phyloP scores from a whole-genome alignment of 257 asterid species.

The Solanum habrochaites region DNA sequence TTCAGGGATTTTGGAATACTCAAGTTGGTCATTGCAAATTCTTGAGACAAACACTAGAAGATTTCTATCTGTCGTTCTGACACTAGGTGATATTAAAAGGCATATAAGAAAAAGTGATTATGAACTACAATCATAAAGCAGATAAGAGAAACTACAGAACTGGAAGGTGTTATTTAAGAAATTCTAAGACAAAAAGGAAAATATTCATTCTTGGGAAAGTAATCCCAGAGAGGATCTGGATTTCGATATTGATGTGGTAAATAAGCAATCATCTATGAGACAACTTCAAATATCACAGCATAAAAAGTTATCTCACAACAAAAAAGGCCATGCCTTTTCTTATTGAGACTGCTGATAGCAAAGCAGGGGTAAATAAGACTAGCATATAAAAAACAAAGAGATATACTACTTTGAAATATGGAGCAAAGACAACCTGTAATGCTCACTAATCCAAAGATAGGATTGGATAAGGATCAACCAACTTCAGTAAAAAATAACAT shows the following conservation, averaged over 20 bases:
- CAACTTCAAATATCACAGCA: background rate
- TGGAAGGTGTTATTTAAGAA: background rate
- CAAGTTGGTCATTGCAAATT: background rate
- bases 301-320: background rate
- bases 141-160: background rate
- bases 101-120: background rate
- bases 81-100: background rate
- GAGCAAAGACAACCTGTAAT: background rate
- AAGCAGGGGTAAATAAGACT: background rate
- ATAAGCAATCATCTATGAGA: background rate
- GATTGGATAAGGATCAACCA: background rate
- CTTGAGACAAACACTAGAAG: background rate
- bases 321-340: background rate
- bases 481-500: slow-evolving; percentile 9
- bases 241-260: background rate
- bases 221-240: background rate
- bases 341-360: background rate
- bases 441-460: background rate
- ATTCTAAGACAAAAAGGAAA: background rate
- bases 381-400: background rate
- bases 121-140: background rate
- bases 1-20: background rate
- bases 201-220: background rate
- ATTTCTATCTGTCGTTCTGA: background rate
- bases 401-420: background rate